These are phyloP conservation scores for Nidula niveotomentosa DNA, from an alignment of 1,284 basidiomycete genomes.

Conservation along the genomic window DNA sequence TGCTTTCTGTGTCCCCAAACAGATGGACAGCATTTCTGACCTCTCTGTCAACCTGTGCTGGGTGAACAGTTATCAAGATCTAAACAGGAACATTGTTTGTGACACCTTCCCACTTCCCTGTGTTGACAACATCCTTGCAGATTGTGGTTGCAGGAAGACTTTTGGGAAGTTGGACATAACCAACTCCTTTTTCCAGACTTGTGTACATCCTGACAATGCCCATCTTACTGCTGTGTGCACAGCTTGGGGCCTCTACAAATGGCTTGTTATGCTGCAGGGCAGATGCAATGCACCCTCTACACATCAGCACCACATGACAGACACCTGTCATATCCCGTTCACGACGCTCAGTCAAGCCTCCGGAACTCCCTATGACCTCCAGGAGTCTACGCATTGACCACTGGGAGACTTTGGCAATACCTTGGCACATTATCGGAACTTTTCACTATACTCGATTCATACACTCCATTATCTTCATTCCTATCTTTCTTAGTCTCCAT, in stretches of 20 bases:
- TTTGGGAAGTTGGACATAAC: conserved; percentile 36
- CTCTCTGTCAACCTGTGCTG: conserved; percentile 25
- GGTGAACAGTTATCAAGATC: conserved; percentile 33
- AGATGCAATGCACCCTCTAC: conserved; percentile 31
- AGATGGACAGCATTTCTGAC: conserved; percentile 11
- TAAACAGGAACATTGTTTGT: conserved; percentile 32
- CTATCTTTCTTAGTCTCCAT: no score
- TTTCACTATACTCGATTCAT: no score
- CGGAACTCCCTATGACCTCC: no score
- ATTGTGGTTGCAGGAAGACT: conserved; percentile 27
- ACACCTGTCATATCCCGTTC: conserved; percentile 38
- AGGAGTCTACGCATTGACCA: no score
- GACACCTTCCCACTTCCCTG: conserved; percentile 13
- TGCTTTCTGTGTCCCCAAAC: conserved; percentile 30
- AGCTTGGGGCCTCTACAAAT: conserved; percentile 36
- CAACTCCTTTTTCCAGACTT: conserved; percentile 36
- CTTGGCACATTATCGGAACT: no score
- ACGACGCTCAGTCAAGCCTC: conserved; percentile 28
- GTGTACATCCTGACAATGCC: conserved; percentile 29
- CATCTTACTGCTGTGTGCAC: conserved; percentile 22
- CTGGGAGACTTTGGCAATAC: no score
- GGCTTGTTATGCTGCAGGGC: conserved; percentile 40
- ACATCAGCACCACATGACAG: conserved; percentile 29
- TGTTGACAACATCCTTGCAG: conserved; percentile 13
- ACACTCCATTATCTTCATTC: no score